Evolutionary conservation across 495 filamentous ascomycete genomes (phyloP).

Genomic region (Trichoderma erinaceum): DNA sequence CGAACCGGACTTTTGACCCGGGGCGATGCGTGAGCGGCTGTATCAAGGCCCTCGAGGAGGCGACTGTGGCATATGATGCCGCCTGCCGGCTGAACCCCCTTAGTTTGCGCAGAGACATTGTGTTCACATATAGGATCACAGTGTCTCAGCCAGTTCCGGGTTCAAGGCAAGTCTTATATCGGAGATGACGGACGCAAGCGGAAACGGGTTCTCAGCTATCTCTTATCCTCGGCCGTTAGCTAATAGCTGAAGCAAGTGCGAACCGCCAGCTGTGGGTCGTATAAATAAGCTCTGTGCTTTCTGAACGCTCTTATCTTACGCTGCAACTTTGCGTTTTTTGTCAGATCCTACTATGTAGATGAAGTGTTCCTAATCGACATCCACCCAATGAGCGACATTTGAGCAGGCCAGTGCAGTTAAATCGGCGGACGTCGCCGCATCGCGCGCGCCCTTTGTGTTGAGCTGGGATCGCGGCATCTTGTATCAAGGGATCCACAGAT

Average conservation of each 20-base stretch:
- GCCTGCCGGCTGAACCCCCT: neutral
- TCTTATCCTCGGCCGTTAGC: too few species aligned
- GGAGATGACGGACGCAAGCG: too few species aligned
- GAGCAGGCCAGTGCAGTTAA: neutral
- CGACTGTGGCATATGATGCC: conserved; percentile 24
- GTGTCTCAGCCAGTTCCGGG: neutral
- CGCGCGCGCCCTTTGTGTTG: neutral
- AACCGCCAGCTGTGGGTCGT: too few species aligned
- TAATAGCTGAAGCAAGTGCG: too few species aligned
- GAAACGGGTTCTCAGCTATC: too few species aligned
- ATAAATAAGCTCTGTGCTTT: too few species aligned
- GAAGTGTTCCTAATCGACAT: too few species aligned
- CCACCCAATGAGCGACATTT: neutral
- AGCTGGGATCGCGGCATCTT: neutral
- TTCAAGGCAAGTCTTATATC: too few species aligned
- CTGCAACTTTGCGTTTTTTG: too few species aligned
- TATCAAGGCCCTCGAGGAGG: conserved; percentile 14
- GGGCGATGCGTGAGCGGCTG: conserved; percentile 36
- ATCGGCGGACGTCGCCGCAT: neutral
- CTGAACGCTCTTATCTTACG: too few species aligned
- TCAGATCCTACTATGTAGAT: too few species aligned
- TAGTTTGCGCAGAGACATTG: neutral
- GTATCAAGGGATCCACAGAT: neutral
- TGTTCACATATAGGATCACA: neutral
- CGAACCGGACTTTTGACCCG: conserved; percentile 53